Evolutionary conservation across 73 alveolate species (phyloP), one percentile per base, ranked within the genome.

Genomic region (Breviolum minutum): DNA sequence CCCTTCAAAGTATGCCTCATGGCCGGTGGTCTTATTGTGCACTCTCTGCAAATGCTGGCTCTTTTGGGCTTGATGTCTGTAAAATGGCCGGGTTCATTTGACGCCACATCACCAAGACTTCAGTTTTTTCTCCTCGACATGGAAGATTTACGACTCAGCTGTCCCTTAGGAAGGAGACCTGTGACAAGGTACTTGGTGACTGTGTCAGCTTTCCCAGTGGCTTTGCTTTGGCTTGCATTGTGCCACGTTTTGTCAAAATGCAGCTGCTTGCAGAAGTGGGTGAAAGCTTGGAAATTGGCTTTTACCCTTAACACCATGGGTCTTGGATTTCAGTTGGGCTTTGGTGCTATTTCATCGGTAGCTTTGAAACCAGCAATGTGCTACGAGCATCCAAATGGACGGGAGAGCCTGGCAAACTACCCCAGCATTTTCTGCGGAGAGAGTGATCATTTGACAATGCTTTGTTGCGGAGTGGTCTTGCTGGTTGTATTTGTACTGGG

Each of bases 381-480:
- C 76, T 66, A 66, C 22, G 9, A 20, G 76, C 76, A 66, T 66
- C 76, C 76, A 2, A 66, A 66, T 20, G 26, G 22, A 4, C 76
- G 76, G 16, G 26, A 66, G 26, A 66, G 76, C 22, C 26, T 66
- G 26, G 16, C 22, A 20, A 66, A 2, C 16, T 66, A 66, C 22
- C 76, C 76, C 76, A 66, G 76, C 76, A 66, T 66, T 66, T 66
- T 66, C 76, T 66, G 76, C 76, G 76, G 76, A 20, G 76, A 66
- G 76, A 66, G 76, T 20, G 26, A 4, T 6, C 76, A 66, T 66
- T 2, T 13, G 26, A 16, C 22, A 20, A 66, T 66, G 76, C 76
- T 66, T 13, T 13, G 16, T 66, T 66, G 16, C 22, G 76, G 76
- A 20, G 22, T 66, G 26, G 22, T 20, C 76, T 66, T 66, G 76